These are phyloP conservation scores for Aspergillus bombycis DNA, from an alignment of 2,329 filamentous ascomycete genomes.

Conservation along the genomic window DNA sequence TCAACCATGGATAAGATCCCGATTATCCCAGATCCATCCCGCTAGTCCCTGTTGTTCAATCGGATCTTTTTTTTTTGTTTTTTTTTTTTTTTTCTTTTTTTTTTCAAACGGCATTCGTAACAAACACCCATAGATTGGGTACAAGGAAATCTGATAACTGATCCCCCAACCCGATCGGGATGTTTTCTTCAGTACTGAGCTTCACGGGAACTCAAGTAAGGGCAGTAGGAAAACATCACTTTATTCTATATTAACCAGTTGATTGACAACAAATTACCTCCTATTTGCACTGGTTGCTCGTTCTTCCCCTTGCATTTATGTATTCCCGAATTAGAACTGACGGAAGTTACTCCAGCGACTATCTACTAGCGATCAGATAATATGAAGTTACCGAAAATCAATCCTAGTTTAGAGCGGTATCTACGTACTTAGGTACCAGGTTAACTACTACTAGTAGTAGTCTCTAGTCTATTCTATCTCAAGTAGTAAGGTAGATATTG, in stretches of 20 bases:
- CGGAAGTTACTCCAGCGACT: constrained; percentile 1
- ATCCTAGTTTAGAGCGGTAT: not conserved
- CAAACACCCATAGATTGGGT: not conserved
- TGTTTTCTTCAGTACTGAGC: not conserved
- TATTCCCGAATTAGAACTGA: not conserved
- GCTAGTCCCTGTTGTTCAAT: not conserved
- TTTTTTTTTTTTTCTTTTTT: not conserved
- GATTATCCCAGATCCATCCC: constrained; percentile 5
- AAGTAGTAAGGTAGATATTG: not conserved
- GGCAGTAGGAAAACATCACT: not conserved
- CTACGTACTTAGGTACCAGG: too few relatives aligned
- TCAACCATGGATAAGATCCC: constrained; percentile 12
- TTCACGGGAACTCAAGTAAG: not conserved
- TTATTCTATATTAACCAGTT: not conserved
- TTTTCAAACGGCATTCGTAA: not conserved
- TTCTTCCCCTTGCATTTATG: not conserved
- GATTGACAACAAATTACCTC: not conserved
- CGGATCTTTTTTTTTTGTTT: not conserved
- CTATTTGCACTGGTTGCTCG: not conserved
- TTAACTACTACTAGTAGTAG: too few relatives aligned
- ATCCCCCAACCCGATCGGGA: too few relatives aligned
- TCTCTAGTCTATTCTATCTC: not conserved
- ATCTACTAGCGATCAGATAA: not conserved
- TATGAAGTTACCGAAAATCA: not conserved
- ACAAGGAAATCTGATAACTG: not conserved